phyloP scores from a whole-genome alignment of 2,329 filamentous ascomycete genomes.

The Cladosporium cucumerinum region DNA sequence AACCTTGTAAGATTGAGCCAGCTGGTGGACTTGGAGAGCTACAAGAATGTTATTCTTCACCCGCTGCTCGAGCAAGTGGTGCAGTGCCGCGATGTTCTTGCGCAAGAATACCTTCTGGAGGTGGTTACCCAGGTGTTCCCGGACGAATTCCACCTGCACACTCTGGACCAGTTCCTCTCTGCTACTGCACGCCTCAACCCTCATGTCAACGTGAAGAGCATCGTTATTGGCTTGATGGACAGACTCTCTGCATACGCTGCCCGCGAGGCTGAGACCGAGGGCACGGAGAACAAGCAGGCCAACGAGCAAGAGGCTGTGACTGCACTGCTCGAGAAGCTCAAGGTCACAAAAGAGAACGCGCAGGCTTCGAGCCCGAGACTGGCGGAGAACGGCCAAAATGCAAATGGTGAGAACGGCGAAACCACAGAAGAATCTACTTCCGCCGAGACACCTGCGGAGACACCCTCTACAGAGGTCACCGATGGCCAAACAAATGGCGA shows the following conservation, averaged over 20 bases:
- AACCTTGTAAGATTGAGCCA: constrained; percentile 95
- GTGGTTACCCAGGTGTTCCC: constrained; percentile 99
- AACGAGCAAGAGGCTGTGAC: constrained; percentile 80
- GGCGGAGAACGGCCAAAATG: constrained; percentile 25
- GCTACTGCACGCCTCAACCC: constrained; percentile 91
- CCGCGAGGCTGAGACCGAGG: constrained; percentile 71
- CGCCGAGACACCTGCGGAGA: constrained; percentile 21
- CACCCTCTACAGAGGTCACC: constrained; percentile 28
- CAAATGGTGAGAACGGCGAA: constrained; percentile 36
- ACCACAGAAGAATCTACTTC: constrained; percentile 20
- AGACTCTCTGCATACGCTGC: constrained; percentile 92
- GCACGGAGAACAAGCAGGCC: constrained; percentile 68
- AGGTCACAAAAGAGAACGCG: constrained; percentile 59
- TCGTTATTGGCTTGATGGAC: constrained; percentile 98
- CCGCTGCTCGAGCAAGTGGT: constrained; percentile 95
- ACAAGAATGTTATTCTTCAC: constrained; percentile 84
- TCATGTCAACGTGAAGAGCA: constrained; percentile 95
- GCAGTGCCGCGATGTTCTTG: constrained; percentile 92
- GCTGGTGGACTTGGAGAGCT: constrained; percentile 88
- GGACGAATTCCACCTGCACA: constrained; percentile 96
- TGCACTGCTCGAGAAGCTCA: constrained; percentile 73
- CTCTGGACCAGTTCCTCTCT: constrained; percentile 88
- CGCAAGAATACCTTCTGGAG: constrained; percentile 95
- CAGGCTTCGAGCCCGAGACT: constrained; percentile 26
- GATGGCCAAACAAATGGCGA: constrained; percentile 41